These are phyloP conservation scores for Immersiporthe knoxdaviesiana DNA, from an alignment of 2,329 filamentous ascomycete genomes.

Conservation along the genomic window DNA sequence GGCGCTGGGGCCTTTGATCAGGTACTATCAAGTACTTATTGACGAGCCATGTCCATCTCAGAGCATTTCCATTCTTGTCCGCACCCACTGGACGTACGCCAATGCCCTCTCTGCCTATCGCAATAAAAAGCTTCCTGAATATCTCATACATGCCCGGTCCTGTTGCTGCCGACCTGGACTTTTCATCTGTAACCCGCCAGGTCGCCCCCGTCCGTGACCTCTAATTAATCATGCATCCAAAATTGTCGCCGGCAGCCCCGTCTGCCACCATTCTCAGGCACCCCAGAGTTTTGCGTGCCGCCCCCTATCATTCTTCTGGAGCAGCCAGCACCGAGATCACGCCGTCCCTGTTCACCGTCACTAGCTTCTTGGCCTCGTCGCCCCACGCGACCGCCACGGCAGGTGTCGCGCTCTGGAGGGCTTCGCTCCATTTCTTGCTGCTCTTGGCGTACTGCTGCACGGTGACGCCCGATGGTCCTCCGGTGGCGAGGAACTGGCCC, in stretches of 20 bases:
- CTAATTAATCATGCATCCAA: not conserved
- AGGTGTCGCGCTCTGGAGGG: slow-evolving; percentile 74
- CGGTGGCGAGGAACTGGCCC: slow-evolving; percentile 86
- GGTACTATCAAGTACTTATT: not conserved
- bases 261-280: not conserved
- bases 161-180: not conserved
- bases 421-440: slow-evolving; percentile 87
- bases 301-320: slow-evolving; percentile 45
- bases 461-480: slow-evolving; percentile 77
- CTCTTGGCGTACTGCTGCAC: slow-evolving; percentile 90
- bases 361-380: slow-evolving; percentile 70
- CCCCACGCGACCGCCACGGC: slow-evolving; percentile 81
- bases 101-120: not conserved
- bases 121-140: not conserved
- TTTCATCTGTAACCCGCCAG: not conserved
- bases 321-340: slow-evolving; percentile 70
- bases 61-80: not conserved
- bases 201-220: not conserved
- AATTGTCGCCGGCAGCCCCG: not conserved
- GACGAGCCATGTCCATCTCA: not conserved
- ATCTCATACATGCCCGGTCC: slow-evolving; percentile 5
- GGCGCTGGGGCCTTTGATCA: not conserved
- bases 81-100: not conserved
- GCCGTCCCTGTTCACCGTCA: slow-evolving; percentile 76
- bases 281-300: not conserved